phyloP scores from a whole-genome alignment of 2,329 filamentous ascomycete species.

The Metarhizium guizhouense region DNA sequence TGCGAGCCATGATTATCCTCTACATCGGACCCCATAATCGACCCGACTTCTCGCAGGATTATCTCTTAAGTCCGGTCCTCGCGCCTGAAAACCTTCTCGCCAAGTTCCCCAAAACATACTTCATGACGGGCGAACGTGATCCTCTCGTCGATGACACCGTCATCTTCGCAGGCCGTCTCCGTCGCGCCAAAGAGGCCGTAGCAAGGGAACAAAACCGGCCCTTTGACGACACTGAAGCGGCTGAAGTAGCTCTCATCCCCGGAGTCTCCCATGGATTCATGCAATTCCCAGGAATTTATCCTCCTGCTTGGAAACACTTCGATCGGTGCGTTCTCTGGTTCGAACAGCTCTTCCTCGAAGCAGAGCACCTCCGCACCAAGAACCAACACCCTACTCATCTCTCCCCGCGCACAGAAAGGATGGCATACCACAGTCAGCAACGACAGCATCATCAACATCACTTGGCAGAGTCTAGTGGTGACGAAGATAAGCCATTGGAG shows the following conservation, averaged over 20 bases:
- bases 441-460: conserved; percentile 16
- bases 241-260: conserved; percentile 75
- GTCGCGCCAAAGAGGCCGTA: conserved; percentile 61
- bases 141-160: conserved; percentile 95
- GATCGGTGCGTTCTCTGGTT: conserved; percentile 75
- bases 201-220: conserved; percentile 10
- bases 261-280: conserved; percentile 91
- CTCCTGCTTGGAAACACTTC: conserved; percentile 83
- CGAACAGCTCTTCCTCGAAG: conserved; percentile 58
- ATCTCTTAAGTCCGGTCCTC: conserved; percentile 79
- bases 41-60: conserved; percentile 87
- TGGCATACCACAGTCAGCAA: conserved; percentile 7
- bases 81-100: conserved; percentile 77
- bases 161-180: conserved; percentile 84
- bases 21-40: conserved; percentile 92
- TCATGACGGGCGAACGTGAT: conserved; percentile 90
- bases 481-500: conserved; percentile 75
- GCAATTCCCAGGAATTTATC: conserved; percentile 82
- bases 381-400: conserved; percentile 4
- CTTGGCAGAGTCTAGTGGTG: conserved; percentile 55
- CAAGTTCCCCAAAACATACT: conserved; percentile 88
- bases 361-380: conserved; percentile 29
- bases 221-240: conserved; percentile 31
- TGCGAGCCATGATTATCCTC: conserved; percentile 97
- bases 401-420: not conserved